Base-by-base conservation (phyloP, 139 green algal genomes). In the Picochlorum sp. region DNA sequence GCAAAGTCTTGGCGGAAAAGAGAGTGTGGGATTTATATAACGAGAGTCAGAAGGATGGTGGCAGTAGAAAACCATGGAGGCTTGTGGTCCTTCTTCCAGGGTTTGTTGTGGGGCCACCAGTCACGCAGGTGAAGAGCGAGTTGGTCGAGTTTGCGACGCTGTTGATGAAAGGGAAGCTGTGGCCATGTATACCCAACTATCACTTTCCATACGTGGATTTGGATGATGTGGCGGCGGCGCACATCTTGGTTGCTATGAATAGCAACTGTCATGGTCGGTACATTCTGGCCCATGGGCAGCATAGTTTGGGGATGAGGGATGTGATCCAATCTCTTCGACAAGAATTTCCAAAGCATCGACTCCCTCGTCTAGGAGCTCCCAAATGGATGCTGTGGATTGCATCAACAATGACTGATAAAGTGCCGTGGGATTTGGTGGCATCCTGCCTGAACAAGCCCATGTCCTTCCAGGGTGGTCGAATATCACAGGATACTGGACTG, bases 1-100 rank as follows among this genome's bases (percentile, higher is more conserved):
- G 73, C 68, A 93, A 93, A 83, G 83, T 77, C 28, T 56, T 77
- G 57, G 87, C 84, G 14, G 87, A 94, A 75, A 62, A 65, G 15
- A 66, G 60, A 6, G 86, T 82, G 0, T 94, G 82, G 84, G 64
- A 83, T 20, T 18, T 84, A 41, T 69, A 24, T n/a, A 9, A n/a
- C 24, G 16, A 16, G 18, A 21, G 6, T 24, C 5, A 21, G 16
- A 70, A 72, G 32, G 14, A 81, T 63, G 0, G 7, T 24, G n/a
- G n/a, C 10, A n/a, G 23, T 23, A 28, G 7, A 23, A 84, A 10
- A 75, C 75, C 4, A 56, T 94, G 37, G 73, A 86, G 45, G 61
- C 90, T 45, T 70, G 20, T 82, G 4, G 84, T 74, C 26, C 89
- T 92, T 26, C 80, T 90, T 69, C 80, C 87, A 50, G 77, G 84